Evolutionary conservation across 2,329 filamentous ascomycete species (phyloP), one percentile per base, ranked within the genome.

Genomic region (Ophiostoma sp.): DNA sequence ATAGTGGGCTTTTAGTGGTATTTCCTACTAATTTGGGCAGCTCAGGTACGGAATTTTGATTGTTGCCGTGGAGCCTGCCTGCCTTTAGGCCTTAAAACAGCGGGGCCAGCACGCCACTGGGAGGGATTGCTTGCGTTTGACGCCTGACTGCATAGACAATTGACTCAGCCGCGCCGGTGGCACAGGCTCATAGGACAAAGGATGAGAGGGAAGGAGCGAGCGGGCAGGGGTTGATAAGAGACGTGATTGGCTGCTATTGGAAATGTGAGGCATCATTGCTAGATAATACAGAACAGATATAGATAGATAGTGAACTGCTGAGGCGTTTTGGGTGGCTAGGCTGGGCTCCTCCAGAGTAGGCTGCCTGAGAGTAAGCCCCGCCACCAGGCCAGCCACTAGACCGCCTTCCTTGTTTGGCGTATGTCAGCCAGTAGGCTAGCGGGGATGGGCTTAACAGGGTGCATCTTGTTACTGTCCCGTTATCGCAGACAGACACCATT

Each of bases 101-200:
- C 35, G 62, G 60, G 35, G 33, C 62, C 35, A 39, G 62, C 35
- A 39, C 62, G 35, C 62, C 62, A 65, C 62, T 27, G 35, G 13
- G 39, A 39, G 35, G 33, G 33, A 13, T 20, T 17, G n/a, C 31
- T 10, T 6, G 57, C 60, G 33, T 20, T n/a, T 65, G 33, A 65
- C 20, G 57, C 57, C 57, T 62, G 27, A 65, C 35, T 65, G 20
- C 27, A 31, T 31, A 31, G 44, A 48, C 44, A n/a, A 20, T 39
- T 65, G 62, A 65, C 62, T 65, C 62, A 65, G 62, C 62, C 62
- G 62, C 62, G 62, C 62, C 62, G 41, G 20, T n/a, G 33, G 11
- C 62, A 65, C 20, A 36, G 23, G 52, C 52, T 23, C 23, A 57
- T 7, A 27, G 52, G 52, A 57, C 52, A 57, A 57, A 57, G 52